Conservation (phyloP, 2,329 filamentous ascomycete species). For the Penicillium sp. region DNA sequence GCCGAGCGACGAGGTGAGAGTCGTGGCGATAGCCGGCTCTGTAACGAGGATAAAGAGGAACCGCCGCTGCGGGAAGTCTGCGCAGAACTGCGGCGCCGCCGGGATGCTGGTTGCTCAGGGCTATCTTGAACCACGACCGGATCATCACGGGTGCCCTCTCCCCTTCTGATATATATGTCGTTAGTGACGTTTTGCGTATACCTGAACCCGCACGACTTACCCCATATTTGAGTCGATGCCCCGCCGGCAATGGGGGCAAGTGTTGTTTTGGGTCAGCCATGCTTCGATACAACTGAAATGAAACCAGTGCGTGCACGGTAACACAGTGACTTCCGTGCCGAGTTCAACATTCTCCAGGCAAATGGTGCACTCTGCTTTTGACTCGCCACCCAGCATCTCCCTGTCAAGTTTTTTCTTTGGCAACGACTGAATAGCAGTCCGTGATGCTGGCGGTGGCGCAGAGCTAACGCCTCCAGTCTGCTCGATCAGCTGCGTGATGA, state of each 20-base stretch:
- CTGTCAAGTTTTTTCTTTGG: conserved; percentile 67
- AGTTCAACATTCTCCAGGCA: conserved; percentile 82
- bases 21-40: background rate
- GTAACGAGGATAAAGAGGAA: conserved; percentile 20
- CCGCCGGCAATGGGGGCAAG: conserved; percentile 64
- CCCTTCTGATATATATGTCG: conserved; percentile 12
- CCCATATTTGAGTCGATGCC: conserved; percentile 31
- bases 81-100: conserved; percentile 10
- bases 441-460: conserved; percentile 75
- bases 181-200: conserved; percentile 8
- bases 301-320: conserved; percentile 94
- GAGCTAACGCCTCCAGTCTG: conserved; percentile 63
- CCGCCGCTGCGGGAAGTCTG: conserved; percentile 14
- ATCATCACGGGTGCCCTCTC: conserved; percentile 21
- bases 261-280: conserved; percentile 89
- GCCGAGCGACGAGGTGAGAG: conserved; percentile 7
- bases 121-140: conserved; percentile 18
- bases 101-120: conserved; percentile 12
- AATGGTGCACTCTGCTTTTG: conserved; percentile 78
- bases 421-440: conserved; percentile 68
- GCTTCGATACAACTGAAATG: conserved; percentile 75
- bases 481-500: conserved; percentile 86
- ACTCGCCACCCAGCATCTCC: conserved; percentile 66
- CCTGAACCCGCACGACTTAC: conserved; percentile 21
- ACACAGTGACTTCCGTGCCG: conserved; percentile 67